Base-by-base conservation (phyloP, 225 moss, liverwort and hornwort genomes). In the Pseudoscleropodium purum region DNA sequence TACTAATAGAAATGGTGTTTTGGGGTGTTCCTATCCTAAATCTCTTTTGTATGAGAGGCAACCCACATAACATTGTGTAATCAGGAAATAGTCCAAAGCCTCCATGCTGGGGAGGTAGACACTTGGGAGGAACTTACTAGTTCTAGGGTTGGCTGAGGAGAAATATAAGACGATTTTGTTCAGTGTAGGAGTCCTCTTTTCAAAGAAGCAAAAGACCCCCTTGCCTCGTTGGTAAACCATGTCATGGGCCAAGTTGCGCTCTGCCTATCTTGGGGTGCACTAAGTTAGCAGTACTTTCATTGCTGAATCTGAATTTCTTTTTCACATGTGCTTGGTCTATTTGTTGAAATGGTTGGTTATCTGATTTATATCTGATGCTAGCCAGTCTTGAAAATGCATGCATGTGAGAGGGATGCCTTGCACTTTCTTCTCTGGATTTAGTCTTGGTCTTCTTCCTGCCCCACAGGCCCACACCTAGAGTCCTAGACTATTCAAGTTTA, bases 21-120 rank as follows among this genome's bases (percentile, higher is more conserved):
- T 3, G 4, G 5, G 19, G 8, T 51, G 34, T 51, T 8, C 18
- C 7, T 51, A 33, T 3, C 9, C 33, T 33, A 34, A 34, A 34
- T 33, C 52, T 13, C 8, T 20, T 13, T 12, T 49, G 2, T 2
- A 7, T 20, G 2, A 75, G 20, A 33, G 33, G 33, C 4, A 0
- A 5, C 3, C 5, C 13, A 7, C 1, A 20, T 19, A 51, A 20
- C 20, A 51, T 21, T 23, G 23, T 51, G 34, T 52, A 21, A 52
- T 14, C 5, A 77, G 0, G 13, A 36, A 34, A 14, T 52, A 21
- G 8, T 52, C 23, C 2, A 61, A 61, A 17, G 23, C 13, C 8
- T 1, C 6, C 2, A 4, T 13, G 20, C 0, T 30, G 0, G 2
- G 2, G 47, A 47, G 18, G 47, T 18, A 18, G 4, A 30, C 15